Conservation (phyloP, 2,329 filamentous ascomycete genomes). For the Fusarium bactridioides region DNA sequence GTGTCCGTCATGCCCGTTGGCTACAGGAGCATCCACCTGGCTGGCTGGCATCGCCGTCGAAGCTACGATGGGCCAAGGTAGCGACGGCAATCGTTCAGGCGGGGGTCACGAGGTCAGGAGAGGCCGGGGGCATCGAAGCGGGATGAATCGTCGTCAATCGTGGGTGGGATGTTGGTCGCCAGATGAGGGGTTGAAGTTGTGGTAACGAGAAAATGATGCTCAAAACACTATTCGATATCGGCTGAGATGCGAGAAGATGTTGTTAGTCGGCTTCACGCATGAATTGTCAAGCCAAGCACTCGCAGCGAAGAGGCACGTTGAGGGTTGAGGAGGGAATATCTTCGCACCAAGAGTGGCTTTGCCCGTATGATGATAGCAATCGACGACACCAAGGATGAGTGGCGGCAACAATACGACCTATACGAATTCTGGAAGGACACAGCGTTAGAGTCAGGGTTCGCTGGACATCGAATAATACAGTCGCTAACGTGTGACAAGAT, state of each 20-base stretch:
- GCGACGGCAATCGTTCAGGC: slow-evolving; percentile 25
- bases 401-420: slow-evolving; percentile 21
- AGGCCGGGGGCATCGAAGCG: slow-evolving; percentile 35
- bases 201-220: slow-evolving; percentile 5
- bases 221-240: slow-evolving; percentile 11
- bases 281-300: slow-evolving; percentile 27
- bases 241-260: slow-evolving; percentile 19
- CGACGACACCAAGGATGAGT: slow-evolving; percentile 13
- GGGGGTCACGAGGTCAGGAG: slow-evolving; percentile 34
- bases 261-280: slow-evolving; percentile 33
- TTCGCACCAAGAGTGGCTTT: slow-evolving; percentile 27
- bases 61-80: slow-evolving; percentile 24
- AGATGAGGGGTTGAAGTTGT: slow-evolving; percentile 12
- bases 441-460: slow-evolving; percentile 27
- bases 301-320: slow-evolving; percentile 25
- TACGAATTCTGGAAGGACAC: slow-evolving; percentile 27
- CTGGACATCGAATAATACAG: slow-evolving; percentile 34
- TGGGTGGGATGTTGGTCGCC: slow-evolving; percentile 20
- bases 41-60: slow-evolving; percentile 49
- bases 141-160: slow-evolving; percentile 25
- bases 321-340: slow-evolving; percentile 26
- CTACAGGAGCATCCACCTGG: slow-evolving; percentile 52
- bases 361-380: slow-evolving; percentile 25
- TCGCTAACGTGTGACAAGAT: slow-evolving; percentile 34
- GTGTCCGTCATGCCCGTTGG: slow-evolving; percentile 54